Evolutionary conservation across 2,329 filamentous ascomycete genomes (phyloP), one percentile per base, ranked within the genome.

Genomic region (Epichloe elymi): DNA sequence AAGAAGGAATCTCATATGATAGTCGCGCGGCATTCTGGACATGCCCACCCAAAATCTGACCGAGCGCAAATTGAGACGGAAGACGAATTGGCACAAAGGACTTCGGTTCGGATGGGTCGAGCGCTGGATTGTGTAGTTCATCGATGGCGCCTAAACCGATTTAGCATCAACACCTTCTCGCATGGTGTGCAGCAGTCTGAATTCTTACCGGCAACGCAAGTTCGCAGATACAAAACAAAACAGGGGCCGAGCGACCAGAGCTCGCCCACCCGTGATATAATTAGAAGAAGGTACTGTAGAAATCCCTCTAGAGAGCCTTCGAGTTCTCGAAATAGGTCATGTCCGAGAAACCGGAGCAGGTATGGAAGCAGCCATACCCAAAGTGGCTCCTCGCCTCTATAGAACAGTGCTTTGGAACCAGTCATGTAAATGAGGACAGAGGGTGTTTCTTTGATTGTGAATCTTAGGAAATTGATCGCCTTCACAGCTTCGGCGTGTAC

Each of bases 401-500:
- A 74, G 50, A 80, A 63, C 44, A 74, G 72, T 3, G 65, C 63
- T 42, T 67, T 67, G 3, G 60, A 60, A 19, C 68, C 62, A 11
- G 70, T 66, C 30, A 63, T 65, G 53, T 71, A 73, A 19, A 75
- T 67, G 30, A 91, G 70, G n/a, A 89, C 77, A 38, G 74, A 70
- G 2, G 86, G 88, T 7, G 84, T 86, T 60, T 89, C 86, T 55
- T 80, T 76, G 56, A 95, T 76, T 3, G 86, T 86, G 48, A 85
- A 76, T 52, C 78, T 77, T 43, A 96, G 74, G 49, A 95, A 89
- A 57, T 85, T 80, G 46, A 95, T 75, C 49, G 88, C 89, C 61
- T 88, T 84, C 37, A 78, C 67, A 1, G 80, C 80, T 58, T 87
- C 82, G 44, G 74, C 67, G 30, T 76, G 69, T 41, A 82, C 67